Evolutionary conservation across 2,329 filamentous ascomycete species (phyloP).

Genomic region (Nemania bipapillata): DNA sequence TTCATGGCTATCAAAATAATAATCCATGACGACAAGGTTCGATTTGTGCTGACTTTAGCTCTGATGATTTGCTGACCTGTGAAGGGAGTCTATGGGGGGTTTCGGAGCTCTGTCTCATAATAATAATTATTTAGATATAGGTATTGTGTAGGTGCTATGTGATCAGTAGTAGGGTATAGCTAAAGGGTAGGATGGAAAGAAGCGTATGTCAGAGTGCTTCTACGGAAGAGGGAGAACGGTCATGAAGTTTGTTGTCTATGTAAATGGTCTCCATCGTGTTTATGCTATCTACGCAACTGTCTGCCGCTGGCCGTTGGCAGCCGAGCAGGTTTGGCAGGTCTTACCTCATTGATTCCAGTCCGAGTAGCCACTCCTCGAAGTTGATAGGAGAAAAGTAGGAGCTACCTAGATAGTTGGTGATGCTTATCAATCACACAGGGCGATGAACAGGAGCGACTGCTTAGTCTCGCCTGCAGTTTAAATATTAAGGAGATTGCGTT

Average conservation of each 20-base stretch:
- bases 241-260: constrained; percentile 6
- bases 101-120: not conserved
- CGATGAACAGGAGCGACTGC: not conserved
- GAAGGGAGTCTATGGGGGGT: not conserved
- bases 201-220: constrained; percentile 3
- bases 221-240: not conserved
- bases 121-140: constrained; percentile 15
- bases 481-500: not conserved
- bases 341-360: too few relatives aligned
- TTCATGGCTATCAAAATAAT: constrained; percentile 27
- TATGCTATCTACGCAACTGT: too few relatives aligned
- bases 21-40: constrained; percentile 21
- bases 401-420: too few relatives aligned
- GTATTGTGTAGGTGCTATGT: constrained; percentile 32
- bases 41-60: not conserved
- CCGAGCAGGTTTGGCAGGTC: too few relatives aligned
- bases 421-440: not conserved
- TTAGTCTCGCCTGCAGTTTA: not conserved
- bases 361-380: too few relatives aligned
- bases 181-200: constrained; percentile 21
- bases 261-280: not conserved
- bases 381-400: too few relatives aligned
- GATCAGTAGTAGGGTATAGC: constrained; percentile 18
- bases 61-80: not conserved
- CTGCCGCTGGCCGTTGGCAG: too few relatives aligned